Conservation (phyloP, 371 early-diverging fungal species). For the Umbelopsis sp. region DNA sequence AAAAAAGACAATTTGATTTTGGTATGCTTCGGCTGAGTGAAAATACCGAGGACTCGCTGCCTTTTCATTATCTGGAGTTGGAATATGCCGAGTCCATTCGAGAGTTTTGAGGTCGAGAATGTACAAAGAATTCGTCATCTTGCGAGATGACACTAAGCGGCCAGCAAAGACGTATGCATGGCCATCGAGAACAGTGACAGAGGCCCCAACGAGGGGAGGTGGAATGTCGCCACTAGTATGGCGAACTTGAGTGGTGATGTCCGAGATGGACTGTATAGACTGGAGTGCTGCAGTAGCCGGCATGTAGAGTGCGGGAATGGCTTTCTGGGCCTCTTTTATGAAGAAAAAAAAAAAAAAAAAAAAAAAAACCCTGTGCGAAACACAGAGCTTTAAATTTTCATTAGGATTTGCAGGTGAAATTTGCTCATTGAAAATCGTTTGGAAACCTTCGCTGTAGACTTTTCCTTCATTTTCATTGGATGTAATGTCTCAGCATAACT, state of each 20-base stretch:
- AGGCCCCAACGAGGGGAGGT: constrained; percentile 78
- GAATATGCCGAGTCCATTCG: constrained; percentile 60
- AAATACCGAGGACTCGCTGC: constrained; percentile 71
- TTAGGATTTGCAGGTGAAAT: too few relatives aligned
- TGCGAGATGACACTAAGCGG: constrained; percentile 64
- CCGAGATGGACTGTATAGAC: constrained; percentile 65
- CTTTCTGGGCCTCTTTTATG: too few relatives aligned
- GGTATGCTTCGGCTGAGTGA: constrained; percentile 72
- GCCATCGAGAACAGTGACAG: constrained; percentile 66
- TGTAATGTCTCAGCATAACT: too few relatives aligned
- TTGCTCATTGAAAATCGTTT: too few relatives aligned
- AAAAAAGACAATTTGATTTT: constrained; percentile 55
- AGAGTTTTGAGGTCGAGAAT: constrained; percentile 64
- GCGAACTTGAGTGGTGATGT: constrained; percentile 67
- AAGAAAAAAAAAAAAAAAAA: too few relatives aligned
- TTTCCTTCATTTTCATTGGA: too few relatives aligned
- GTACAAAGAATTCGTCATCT: constrained; percentile 72
- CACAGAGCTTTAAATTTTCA: too few relatives aligned
- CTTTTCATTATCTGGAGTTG: constrained; percentile 37
- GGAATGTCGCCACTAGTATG: constrained; percentile 74
- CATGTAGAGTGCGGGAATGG: not conserved
- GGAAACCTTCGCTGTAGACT: too few relatives aligned
- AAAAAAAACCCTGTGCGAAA: too few relatives aligned
- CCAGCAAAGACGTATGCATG: constrained; percentile 77
- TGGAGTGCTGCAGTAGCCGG: constrained; percentile 11